A percentile compares a stretch with the other conserved stretches of the same genome.
Evolutionary conservation across 106 monocot genomes (phyloP).

Genomic region (Apostasia shenzhenica): DNA sequence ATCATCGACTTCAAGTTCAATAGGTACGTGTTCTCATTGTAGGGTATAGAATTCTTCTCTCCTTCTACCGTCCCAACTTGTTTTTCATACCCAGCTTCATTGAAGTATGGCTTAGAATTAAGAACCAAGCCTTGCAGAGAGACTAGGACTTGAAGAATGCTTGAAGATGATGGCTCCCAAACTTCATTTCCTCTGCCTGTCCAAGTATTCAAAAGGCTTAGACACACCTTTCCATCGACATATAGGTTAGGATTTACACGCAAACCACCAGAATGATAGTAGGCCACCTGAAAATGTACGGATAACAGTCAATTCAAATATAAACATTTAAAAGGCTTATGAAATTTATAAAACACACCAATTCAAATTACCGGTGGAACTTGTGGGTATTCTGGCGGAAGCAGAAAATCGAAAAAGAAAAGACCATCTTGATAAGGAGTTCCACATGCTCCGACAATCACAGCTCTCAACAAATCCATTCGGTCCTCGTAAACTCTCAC

Average conservation of each 20-base stretch:
- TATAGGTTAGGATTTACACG: conserved; percentile 94
- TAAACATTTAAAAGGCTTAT: background rate
- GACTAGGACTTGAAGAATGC: conserved; percentile 91
- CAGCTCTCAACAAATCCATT: conserved; percentile 93
- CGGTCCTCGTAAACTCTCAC: conserved; percentile 93
- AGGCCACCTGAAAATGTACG: conserved; percentile 40
- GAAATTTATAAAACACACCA: background rate
- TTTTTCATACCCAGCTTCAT: conserved; percentile 98
- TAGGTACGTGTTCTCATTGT: conserved; percentile 94
- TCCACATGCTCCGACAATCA: conserved; percentile 87
- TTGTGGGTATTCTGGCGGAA: conserved; percentile 83
- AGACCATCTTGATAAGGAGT: conserved; percentile 99
- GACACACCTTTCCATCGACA: conserved; percentile 91
- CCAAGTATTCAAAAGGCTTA: conserved; percentile 97
- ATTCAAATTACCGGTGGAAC: conserved; percentile 69
- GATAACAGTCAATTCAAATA: background rate
- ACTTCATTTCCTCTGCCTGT: conserved; percentile 93
- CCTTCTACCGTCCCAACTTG: conserved; percentile 92
- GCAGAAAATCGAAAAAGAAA: conserved; percentile 96
- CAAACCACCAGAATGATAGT: conserved; percentile 94
- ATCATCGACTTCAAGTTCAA: conserved; percentile 86
- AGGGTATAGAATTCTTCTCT: conserved; percentile 87
- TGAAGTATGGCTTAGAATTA: conserved; percentile 93
- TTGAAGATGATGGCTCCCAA: conserved; percentile 90
- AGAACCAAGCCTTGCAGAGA: conserved; percentile 97